Base-by-base conservation (phyloP, 192 early-diverging fungal genomes). In the Backusella mclennaniae region DNA sequence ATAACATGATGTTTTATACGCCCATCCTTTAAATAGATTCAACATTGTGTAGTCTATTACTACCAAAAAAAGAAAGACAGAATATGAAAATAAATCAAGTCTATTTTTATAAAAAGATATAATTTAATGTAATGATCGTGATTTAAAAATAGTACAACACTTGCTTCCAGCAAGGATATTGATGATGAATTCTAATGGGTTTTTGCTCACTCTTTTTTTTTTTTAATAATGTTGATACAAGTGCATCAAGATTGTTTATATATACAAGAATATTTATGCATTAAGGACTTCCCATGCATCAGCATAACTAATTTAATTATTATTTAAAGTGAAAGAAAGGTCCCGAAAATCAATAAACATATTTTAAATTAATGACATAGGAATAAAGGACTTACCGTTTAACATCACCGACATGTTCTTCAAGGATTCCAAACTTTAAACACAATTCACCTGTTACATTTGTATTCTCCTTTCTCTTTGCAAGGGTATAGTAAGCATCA, bases 351-450 rank as follows among this genome's bases (percentile, higher is more conserved):
- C 67, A 68, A 17, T 36, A 66, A 15, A 31, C 23, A 66, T 33
- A 66, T 33, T 31, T 29, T 31, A 35, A 35, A 17, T 31, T 29
- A 67, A 12, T 19, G 11, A 17, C 0, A 66, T 29, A 67, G 5
- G 15, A 29, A 67, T 39, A 17, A 67, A 35, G 31, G 38, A 46
- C 71, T 66, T 73, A 77, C 76, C 69, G 26, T 23, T 42, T 66
- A 6, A 6, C 33, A 38, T 71, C 71, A 17, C 76, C 72, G 19
- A 74, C 42, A 21, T 39, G 35, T 8, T 79, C 78, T 21, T 79
- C 78, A 6, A 70, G 11, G 31, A 79, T 67, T 26, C 78, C 78
- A 70, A 79, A 79, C 67, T 75, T 79, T 33, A 79, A 49, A 19
- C 46, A 68, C 3, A 79, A 44, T 26, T 79, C 63, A 35, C 78